These are phyloP conservation scores for Cryomyces antarcticus DNA, from an alignment of 495 filamentous ascomycete genomes.

Conservation along the genomic window DNA sequence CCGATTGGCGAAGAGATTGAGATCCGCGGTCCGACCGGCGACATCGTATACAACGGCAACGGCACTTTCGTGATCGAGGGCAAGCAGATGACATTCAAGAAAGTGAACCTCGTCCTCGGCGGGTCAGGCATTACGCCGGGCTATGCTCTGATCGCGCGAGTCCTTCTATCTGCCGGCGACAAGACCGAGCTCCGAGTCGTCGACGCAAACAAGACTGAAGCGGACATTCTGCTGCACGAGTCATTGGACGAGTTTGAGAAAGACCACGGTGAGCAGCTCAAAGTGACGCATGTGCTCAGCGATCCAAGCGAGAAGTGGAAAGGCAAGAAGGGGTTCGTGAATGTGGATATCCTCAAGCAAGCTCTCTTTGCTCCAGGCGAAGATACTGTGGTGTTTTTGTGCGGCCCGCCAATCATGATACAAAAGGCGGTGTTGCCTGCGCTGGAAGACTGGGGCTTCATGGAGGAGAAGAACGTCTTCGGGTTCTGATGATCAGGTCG, in stretches of 20 bases:
- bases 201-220: constrained; percentile 23
- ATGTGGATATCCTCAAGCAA: constrained; percentile 13
- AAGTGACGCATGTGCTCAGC: constrained; percentile 18
- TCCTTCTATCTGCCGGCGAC: constrained; percentile 7
- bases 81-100: constrained; percentile 5
- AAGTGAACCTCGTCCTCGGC: constrained; percentile 8
- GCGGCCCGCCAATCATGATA: constrained; percentile 20
- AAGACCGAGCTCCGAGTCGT: constrained; percentile 13
- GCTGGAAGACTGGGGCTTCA: constrained; percentile 8
- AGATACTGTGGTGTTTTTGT: constrained; percentile 7
- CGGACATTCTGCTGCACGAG: constrained; percentile 18
- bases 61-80: constrained; percentile 7
- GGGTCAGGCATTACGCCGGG: constrained; percentile 15
- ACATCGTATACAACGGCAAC: constrained; percentile 10
- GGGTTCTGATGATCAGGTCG: constrained; percentile 9
- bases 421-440: constrained; percentile 18
- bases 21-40: constrained; percentile 9
- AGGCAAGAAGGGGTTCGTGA: constrained; percentile 14
- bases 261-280: constrained; percentile 12
- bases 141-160: constrained; percentile 16
- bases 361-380: constrained; percentile 13
- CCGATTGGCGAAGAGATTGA: constrained; percentile 12
- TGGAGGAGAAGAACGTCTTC: constrained; percentile 15
- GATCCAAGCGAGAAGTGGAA: constrained; percentile 15
- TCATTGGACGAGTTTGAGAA: constrained; percentile 11